phyloP scores from a whole-genome alignment of 805 yeast species.

The Saccharomycopsis guyanensis region DNA sequence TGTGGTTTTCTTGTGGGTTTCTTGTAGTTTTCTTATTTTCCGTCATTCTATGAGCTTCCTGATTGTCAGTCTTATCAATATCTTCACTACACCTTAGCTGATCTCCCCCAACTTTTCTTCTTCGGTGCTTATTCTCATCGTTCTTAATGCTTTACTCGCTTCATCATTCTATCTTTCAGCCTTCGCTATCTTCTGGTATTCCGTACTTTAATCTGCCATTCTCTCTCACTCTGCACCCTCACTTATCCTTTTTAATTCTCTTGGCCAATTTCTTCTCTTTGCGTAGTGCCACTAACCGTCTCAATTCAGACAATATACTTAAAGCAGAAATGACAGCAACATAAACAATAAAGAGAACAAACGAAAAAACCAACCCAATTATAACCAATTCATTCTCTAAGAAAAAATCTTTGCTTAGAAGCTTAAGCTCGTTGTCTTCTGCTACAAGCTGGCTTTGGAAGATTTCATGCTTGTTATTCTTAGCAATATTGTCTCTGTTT shows the following conservation, averaged over 20 bases:
- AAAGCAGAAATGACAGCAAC: neutral
- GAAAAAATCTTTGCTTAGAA: constrained; percentile 40
- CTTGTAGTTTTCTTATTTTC: too few relatives aligned
- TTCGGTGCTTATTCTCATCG: too few relatives aligned
- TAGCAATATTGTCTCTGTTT: constrained; percentile 32
- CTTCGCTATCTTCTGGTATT: too few relatives aligned
- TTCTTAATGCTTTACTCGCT: too few relatives aligned
- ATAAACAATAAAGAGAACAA: constrained; percentile 7
- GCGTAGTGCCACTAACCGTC: neutral
- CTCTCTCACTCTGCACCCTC: too few relatives aligned
- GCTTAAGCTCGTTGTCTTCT: constrained; percentile 26
- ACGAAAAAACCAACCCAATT: constrained; percentile 27
- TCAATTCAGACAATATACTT: neutral
- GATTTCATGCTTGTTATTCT: constrained; percentile 26
- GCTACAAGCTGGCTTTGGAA: constrained; percentile 52
- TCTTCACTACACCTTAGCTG: too few relatives aligned
- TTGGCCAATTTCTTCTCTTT: neutral
- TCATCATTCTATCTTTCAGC: too few relatives aligned
- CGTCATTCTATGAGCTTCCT: too few relatives aligned
- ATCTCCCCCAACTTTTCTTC: too few relatives aligned
- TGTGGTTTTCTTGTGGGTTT: too few relatives aligned
- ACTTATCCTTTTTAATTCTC: constrained; percentile 7
- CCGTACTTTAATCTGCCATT: too few relatives aligned
- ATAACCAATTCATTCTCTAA: constrained; percentile 43
- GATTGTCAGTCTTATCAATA: too few relatives aligned